Evolutionary conservation across 208 protist species (phyloP), one percentile per base, ranked within the genome.

Genomic region (Tetramitus jugosus): DNA sequence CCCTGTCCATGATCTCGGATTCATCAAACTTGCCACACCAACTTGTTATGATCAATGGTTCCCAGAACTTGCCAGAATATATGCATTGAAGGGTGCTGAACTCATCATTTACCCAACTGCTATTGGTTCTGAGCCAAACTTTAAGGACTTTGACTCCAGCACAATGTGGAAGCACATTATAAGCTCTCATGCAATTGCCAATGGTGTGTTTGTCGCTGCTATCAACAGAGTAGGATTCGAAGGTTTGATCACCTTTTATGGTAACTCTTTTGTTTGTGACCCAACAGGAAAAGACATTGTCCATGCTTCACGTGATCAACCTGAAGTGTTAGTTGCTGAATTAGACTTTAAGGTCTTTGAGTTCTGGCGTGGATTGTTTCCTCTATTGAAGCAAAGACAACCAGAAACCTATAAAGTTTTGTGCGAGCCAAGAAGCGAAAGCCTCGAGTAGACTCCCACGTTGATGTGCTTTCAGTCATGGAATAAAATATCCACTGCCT

Each of bases 41-140:
- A 60, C 56, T 49, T 80, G 77, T 61, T 80, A 77, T 60, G 77
- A 80, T 52, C 77, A 80, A 35, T 80, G 77, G 77, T 78, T 78
- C 67, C 77, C 77, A 31, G 77, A 80, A n/a, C n/a, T 80, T 39
- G 53, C 77, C 17, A 53, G 77, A 60, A 80, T 80, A 61, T 78
- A 78, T 52, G 65, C 67, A 65, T 37, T 80, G 3, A 80, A 80
- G 52, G 77, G 77, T 62, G 77, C 77, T n/a, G 77, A 80, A 52
- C n/a, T 80, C 2, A 39, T 80, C 40, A 10, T 80, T 10, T 80
- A 80, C 64, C 77, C 77, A 26, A 80, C 67, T 17, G 74, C 67
- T 20, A 80, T 80, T 80, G 77, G 77, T 40, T 49, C 14, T 61
- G 77, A 80, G 29, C 77, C 77, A 26, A 10, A 49, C 2, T 46